Evolutionary conservation across 2,329 filamentous ascomycete species (phyloP).

Genomic region (Penicillium vulpinum): DNA sequence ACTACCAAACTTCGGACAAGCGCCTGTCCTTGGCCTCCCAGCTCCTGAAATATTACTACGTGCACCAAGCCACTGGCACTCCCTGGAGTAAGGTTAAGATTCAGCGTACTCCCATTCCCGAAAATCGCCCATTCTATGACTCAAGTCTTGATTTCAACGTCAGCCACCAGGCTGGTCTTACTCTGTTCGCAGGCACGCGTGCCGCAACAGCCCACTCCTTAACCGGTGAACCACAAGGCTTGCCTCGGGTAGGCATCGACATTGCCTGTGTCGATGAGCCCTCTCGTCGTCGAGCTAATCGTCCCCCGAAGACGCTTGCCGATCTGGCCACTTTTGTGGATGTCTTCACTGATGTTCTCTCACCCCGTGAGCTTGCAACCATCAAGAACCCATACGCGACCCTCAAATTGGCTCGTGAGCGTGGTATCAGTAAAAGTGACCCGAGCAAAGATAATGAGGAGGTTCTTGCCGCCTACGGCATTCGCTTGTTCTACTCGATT

Average conservation of each 20-base stretch:
- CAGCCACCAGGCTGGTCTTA: conserved; percentile 63
- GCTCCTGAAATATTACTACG: conserved; percentile 62
- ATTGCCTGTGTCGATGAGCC: conserved; percentile 62
- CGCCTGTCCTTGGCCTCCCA: conserved; percentile 63
- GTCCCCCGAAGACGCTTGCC: conserved; percentile 47
- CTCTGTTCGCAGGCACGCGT: conserved; percentile 56
- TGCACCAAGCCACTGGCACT: conserved; percentile 55
- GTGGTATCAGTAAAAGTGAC: conserved; percentile 14
- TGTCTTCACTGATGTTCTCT: conserved; percentile 62
- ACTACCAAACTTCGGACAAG: conserved; percentile 57
- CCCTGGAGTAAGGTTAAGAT: conserved; percentile 60
- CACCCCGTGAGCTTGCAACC: conserved; percentile 53
- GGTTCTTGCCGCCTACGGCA: conserved; percentile 52
- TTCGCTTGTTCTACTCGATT: conserved; percentile 63
- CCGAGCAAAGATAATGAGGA: conserved; percentile 10
- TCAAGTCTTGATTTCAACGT: conserved; percentile 61
- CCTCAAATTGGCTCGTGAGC: conserved; percentile 12
- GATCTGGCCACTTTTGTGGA: conserved; percentile 60
- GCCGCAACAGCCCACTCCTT: conserved; percentile 14
- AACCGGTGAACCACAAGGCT: background rate
- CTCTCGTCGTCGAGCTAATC: conserved; percentile 11
- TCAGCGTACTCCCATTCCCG: conserved; percentile 51
- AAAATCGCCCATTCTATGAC: conserved; percentile 53
- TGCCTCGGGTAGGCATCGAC: conserved; percentile 58
- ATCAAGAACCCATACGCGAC: conserved; percentile 50